Evolutionary conservation across 768 basidiomycete genomes (phyloP).

Genomic region (Leucocoprinus birnbaumii): DNA sequence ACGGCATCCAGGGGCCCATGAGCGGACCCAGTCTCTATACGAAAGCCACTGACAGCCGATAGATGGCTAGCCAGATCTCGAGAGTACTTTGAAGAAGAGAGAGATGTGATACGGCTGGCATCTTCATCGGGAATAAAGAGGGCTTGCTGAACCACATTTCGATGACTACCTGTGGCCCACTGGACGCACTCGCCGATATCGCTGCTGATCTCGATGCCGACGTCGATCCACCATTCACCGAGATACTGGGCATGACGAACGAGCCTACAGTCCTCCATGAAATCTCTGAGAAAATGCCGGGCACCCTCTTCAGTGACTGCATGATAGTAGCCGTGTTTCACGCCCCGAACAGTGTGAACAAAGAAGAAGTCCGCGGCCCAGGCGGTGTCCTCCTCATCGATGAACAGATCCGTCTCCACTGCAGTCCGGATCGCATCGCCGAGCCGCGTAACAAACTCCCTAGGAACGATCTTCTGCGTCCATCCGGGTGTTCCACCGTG

Average conservation of each 20-base stretch:
- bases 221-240: constrained; percentile 21
- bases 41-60: too few species aligned
- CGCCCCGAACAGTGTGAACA: constrained; percentile 11
- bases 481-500: constrained; percentile 16
- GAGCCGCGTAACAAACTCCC: background rate
- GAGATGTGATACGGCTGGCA: constrained; percentile 5
- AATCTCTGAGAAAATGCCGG: background rate
- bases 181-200: constrained; percentile 10
- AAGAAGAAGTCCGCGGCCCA: constrained; percentile 11
- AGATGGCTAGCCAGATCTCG: too few species aligned
- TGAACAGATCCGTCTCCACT: background rate
- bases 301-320: background rate
- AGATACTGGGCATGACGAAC: background rate
- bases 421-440: too few species aligned
- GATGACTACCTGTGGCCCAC: constrained; percentile 10
- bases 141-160: background rate
- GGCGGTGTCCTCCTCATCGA: background rate
- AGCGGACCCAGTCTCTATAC: too few species aligned
- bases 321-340: constrained; percentile 13
- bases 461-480: constrained; percentile 17
- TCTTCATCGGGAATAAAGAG: background rate
- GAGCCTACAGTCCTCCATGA: background rate
- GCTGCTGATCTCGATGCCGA: constrained; percentile 18
- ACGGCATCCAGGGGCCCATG: too few species aligned
- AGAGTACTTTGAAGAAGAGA: constrained; percentile 13